Evolutionary conservation across 345 rosid genomes (phyloP).

Genomic region (Angophora floribunda): DNA sequence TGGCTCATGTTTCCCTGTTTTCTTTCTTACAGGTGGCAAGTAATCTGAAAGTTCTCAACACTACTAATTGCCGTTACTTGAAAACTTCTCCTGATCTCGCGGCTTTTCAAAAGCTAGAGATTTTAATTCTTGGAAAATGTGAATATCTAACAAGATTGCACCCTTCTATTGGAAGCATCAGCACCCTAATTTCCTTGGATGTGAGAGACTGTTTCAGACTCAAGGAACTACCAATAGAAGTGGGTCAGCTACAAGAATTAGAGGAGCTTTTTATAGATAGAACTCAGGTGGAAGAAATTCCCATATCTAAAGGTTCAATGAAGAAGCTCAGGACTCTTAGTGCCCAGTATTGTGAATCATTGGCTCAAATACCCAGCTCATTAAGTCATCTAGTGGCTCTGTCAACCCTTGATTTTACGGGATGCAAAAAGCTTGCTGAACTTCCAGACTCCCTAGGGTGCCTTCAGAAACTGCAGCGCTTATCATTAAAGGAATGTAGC

Average conservation of each 20-base stretch:
- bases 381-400: background rate
- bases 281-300: background rate
- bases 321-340: background rate
- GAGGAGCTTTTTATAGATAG: background rate
- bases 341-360: background rate
- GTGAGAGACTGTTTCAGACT: background rate
- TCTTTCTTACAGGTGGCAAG: background rate
- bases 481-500: background rate
- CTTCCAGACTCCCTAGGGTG: background rate
- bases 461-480: background rate
- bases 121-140: background rate
- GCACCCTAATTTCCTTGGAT: background rate
- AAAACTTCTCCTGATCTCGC: background rate
- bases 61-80: background rate
- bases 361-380: no score
- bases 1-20: background rate
- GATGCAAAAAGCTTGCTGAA: background rate
- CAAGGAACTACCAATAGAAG: background rate
- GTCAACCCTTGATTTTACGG: background rate
- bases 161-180: background rate
- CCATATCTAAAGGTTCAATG: background rate
- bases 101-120: background rate
- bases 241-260: background rate
- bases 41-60: background rate
- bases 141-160: background rate